A percentile compares a stretch with the other conserved stretches of the same genome.
phyloP scores from a whole-genome alignment of 1,139 yeast species.

The Yamadazyma sp. region DNA sequence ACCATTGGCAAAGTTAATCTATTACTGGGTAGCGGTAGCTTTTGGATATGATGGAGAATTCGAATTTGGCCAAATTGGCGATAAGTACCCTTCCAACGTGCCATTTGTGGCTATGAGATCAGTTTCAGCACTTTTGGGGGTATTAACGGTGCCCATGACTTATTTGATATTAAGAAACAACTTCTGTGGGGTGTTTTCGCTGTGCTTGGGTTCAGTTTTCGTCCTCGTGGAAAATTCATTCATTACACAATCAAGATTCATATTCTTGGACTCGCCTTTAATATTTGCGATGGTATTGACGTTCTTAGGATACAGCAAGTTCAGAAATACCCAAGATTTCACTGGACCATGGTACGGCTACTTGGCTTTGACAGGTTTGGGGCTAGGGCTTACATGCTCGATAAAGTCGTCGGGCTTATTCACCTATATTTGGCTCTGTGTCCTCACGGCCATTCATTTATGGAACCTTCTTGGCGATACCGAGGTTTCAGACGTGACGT shows the following conservation, averaged over 20 bases:
- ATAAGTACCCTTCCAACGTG: conserved; percentile 26
- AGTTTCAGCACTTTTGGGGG: conserved; percentile 40
- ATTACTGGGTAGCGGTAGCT: conserved; percentile 39
- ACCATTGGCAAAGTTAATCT: conserved; percentile 55
- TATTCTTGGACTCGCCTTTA: conserved; percentile 53
- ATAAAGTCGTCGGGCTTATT: conserved; percentile 56
- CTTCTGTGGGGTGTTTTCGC: conserved; percentile 42
- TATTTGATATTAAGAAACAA: conserved; percentile 50
- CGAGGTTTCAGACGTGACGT: conserved; percentile 27
- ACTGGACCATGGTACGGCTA: conserved; percentile 45
- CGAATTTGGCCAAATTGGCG: conserved; percentile 32
- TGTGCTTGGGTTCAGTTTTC: conserved; percentile 46
- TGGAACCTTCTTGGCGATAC: conserved; percentile 66
- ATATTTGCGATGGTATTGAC: conserved; percentile 46
- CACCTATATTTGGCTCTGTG: conserved; percentile 51
- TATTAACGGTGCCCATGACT: conserved; percentile 42
- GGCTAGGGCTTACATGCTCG: conserved; percentile 53
- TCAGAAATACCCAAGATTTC: conserved; percentile 37
- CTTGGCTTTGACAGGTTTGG: conserved; percentile 45
- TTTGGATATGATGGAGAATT: conserved; percentile 49
- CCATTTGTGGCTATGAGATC: conserved; percentile 39
- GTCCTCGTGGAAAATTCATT: conserved; percentile 56
- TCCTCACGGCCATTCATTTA: conserved; percentile 39
- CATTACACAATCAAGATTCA: conserved; percentile 48
- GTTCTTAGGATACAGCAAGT: conserved; percentile 43